These are phyloP conservation scores for Bryum argenteum DNA, from an alignment of 225 moss, liverwort and hornwort species.

Conservation along the genomic window DNA sequence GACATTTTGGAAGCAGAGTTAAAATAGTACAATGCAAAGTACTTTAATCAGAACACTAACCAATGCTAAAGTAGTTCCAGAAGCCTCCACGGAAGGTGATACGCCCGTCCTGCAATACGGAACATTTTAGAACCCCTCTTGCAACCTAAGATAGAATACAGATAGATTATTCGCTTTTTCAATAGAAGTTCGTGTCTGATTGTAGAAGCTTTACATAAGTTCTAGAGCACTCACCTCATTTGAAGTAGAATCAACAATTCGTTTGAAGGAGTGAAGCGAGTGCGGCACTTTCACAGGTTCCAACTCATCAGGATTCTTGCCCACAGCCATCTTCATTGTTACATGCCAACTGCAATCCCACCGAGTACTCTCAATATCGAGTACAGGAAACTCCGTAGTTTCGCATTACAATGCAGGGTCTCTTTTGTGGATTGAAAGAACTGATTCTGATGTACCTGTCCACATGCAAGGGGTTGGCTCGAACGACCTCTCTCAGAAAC, in stretches of 20 bases:
- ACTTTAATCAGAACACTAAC: constrained; percentile 46
- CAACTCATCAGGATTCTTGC: constrained; percentile 45
- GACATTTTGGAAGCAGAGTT: not conserved
- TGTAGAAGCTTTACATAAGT: too few relatives aligned
- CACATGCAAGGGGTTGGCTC: constrained; percentile 64
- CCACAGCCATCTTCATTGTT: constrained; percentile 71
- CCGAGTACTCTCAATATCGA: not conserved
- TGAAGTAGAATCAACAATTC: constrained; percentile 31
- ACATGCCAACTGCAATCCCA: constrained; percentile 79
- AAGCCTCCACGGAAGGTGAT: constrained; percentile 85
- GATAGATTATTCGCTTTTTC: not conserved
- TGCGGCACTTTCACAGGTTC: constrained; percentile 56
- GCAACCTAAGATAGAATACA: not conserved
- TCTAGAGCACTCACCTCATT: constrained; percentile 43
- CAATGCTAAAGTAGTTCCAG: constrained; percentile 95
- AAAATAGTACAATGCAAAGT: not conserved
- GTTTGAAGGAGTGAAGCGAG: constrained; percentile 63
- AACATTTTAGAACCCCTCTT: not conserved
- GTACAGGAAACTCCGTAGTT: too few relatives aligned
- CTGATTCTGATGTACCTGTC: constrained; percentile 58
- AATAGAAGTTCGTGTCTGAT: not conserved
- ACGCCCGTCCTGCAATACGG: constrained; percentile 59
- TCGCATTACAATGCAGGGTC: too few relatives aligned
- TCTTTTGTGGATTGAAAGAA: too few relatives aligned
- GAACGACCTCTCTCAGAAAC: constrained; percentile 58